These are phyloP conservation scores for Suhomyces yuchorum DNA, from an alignment of 1,139 yeast genomes.

Conservation along the genomic window DNA sequence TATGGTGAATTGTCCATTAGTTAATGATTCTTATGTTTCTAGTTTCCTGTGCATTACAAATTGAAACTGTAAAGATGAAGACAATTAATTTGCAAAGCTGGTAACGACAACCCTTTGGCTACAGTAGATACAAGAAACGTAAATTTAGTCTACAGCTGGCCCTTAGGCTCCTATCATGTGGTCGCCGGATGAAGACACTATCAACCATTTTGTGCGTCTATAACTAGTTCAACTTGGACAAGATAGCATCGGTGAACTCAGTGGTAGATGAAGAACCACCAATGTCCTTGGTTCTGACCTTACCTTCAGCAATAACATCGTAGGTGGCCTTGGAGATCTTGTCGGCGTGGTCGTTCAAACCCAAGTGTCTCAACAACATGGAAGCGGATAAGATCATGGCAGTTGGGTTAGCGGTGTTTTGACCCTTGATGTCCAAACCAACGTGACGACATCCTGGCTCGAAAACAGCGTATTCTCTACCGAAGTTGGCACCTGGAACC, in stretches of 20 bases:
- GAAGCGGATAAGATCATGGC: constrained; percentile 92
- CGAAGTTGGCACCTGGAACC: constrained; percentile 98
- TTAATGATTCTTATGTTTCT: no score
- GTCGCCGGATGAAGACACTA: not conserved
- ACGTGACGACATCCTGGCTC: constrained; percentile 99
- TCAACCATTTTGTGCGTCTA: constrained; percentile 9
- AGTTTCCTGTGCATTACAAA: no score
- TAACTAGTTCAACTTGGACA: constrained; percentile 56
- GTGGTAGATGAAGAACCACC: constrained; percentile 90
- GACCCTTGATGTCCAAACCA: constrained; percentile 93
- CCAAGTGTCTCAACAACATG: constrained; percentile 93
- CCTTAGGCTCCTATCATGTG: not conserved
- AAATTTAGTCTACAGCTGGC: constrained; percentile 6
- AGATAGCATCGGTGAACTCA: constrained; percentile 87
- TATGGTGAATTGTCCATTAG: no score
- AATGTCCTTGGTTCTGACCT: constrained; percentile 76
- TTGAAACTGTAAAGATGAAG: no score
- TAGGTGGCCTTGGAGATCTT: constrained; percentile 86
- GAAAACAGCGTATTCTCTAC: constrained; percentile 96
- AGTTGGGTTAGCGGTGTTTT: constrained; percentile 96
- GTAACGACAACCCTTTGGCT: not conserved
- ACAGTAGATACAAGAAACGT: constrained; percentile 1
- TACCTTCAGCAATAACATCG: constrained; percentile 86
- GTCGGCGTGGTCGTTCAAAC: constrained; percentile 81
- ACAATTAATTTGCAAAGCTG: no score